Conservation (phyloP, 106 monocot genomes). For the Amphibolis antarctica region DNA sequence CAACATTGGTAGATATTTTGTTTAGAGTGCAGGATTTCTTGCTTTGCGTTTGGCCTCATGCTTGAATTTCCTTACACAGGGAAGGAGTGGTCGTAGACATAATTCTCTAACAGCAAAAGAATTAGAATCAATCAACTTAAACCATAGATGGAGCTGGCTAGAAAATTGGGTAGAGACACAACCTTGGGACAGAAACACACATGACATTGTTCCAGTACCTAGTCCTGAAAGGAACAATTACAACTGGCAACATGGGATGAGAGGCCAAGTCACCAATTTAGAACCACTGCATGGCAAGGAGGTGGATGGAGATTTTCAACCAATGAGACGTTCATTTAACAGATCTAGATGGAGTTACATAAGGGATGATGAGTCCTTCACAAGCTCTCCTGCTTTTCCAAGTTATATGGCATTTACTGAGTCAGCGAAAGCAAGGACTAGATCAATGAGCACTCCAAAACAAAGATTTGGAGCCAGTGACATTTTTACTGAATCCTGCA, state of each 20-base stretch:
- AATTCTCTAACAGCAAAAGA: conserved; percentile 13
- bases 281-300: background rate
- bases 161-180: conserved; percentile 55
- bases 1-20: background rate
- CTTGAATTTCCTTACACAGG: conserved; percentile 17
- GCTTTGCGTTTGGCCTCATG: background rate
- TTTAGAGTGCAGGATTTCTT: background rate
- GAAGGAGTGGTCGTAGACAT: conserved; percentile 19
- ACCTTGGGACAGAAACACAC: conserved; percentile 29
- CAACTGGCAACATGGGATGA: background rate
- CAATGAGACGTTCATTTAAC: conserved; percentile 48
- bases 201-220: conserved; percentile 12
- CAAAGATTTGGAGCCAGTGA: conserved; percentile 22
- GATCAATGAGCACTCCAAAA: conserved; percentile 74
- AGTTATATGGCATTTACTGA: conserved; percentile 71
- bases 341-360: conserved; percentile 17
- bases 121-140: conserved; percentile 9
- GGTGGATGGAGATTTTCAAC: conserved; percentile 15
- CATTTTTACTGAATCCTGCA: conserved; percentile 18
- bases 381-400: conserved; percentile 43
- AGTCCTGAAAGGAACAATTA: background rate
- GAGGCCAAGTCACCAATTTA: background rate
- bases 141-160: conserved; percentile 53
- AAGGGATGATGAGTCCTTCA: conserved; percentile 48
- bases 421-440: conserved; percentile 55